Conservation (phyloP, 2,329 filamentous ascomycete species). For the Neonectria ditissima region DNA sequence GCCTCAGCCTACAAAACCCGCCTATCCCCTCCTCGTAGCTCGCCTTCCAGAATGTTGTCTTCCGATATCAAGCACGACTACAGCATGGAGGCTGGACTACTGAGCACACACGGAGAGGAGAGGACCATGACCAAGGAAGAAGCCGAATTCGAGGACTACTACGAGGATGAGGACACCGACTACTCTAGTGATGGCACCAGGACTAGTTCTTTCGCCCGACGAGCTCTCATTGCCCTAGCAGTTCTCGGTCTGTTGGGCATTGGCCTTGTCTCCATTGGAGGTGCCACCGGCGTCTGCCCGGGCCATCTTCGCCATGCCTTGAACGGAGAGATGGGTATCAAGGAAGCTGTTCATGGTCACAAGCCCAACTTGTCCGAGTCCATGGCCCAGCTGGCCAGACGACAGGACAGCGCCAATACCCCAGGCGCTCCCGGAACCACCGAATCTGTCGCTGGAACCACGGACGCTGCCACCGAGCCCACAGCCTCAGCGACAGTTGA, state of each 20-base stretch:
- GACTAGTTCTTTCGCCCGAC: constrained; percentile 40
- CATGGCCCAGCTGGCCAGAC: constrained; percentile 73
- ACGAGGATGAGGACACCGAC: constrained; percentile 42
- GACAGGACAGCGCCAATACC: constrained; percentile 56
- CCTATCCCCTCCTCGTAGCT: constrained; percentile 23
- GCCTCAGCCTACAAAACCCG: constrained; percentile 40
- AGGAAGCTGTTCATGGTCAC: constrained; percentile 40
- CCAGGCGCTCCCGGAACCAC: constrained; percentile 32
- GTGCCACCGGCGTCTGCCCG: constrained; percentile 41
- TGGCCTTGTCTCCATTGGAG: constrained; percentile 41
- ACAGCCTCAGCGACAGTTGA: constrained; percentile 1
- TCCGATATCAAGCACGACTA: constrained; percentile 43
- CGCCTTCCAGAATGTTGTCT: constrained; percentile 35
- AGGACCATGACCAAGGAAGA: constrained; percentile 44
- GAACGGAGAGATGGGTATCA: constrained; percentile 29
- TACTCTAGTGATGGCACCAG: constrained; percentile 25
- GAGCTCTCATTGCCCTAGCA: constrained; percentile 41
- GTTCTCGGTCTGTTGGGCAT: constrained; percentile 41
- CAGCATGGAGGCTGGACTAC: constrained; percentile 47
- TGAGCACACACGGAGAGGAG: constrained; percentile 46
- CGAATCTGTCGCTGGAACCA: constrained; percentile 3
- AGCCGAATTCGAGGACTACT: constrained; percentile 41
- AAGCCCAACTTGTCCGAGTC: constrained; percentile 47
- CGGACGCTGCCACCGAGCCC: background rate
- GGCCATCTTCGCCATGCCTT: constrained; percentile 40